A percentile compares a stretch with the other conserved stretches of the same genome.
Conservation (phyloP, 2,329 filamentous ascomycete genomes). For the Lasiodiplodia theobromae region DNA sequence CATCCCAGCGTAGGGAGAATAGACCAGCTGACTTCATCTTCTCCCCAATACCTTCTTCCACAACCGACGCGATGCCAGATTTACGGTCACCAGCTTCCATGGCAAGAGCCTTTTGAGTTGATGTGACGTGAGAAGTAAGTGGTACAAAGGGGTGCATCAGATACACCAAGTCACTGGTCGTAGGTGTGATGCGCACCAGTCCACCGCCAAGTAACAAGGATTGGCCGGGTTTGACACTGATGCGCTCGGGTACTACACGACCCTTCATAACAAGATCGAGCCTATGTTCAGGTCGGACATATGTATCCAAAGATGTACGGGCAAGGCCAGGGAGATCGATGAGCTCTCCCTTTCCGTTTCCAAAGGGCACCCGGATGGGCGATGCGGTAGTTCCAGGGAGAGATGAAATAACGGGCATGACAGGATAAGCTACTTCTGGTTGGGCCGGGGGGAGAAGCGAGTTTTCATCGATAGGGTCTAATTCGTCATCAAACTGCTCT, state of each 20-base stretch:
- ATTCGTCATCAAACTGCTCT: not conserved
- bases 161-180: slow-evolving; percentile 68
- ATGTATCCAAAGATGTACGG: slow-evolving; percentile 73
- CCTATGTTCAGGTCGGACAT: slow-evolving; percentile 72
- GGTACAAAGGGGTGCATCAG: slow-evolving; percentile 89
- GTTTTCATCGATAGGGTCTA: slow-evolving; percentile 37
- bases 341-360: slow-evolving; percentile 83
- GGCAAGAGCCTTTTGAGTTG: slow-evolving; percentile 78
- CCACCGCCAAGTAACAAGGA: slow-evolving; percentile 83
- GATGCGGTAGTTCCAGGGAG: slow-evolving; percentile 94
- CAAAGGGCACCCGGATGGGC: slow-evolving; percentile 91
- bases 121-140: slow-evolving; percentile 76
- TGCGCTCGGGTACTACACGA: slow-evolving; percentile 75
- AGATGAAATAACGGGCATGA: slow-evolving; percentile 85
- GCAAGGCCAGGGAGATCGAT: slow-evolving; percentile 90
- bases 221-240: slow-evolving; percentile 75
- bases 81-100: slow-evolving; percentile 72
- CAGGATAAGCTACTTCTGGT: slow-evolving; percentile 75
- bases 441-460: slow-evolving; percentile 78
- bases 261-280: slow-evolving; percentile 78
- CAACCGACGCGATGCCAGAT: slow-evolving; percentile 69
- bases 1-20: slow-evolving; percentile 79
- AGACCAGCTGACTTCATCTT: slow-evolving; percentile 67
- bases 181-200: slow-evolving; percentile 84
- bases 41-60: slow-evolving; percentile 45